phyloP scores from a whole-genome alignment of 768 basidiomycete species.

The Boletellus ananiceps region DNA sequence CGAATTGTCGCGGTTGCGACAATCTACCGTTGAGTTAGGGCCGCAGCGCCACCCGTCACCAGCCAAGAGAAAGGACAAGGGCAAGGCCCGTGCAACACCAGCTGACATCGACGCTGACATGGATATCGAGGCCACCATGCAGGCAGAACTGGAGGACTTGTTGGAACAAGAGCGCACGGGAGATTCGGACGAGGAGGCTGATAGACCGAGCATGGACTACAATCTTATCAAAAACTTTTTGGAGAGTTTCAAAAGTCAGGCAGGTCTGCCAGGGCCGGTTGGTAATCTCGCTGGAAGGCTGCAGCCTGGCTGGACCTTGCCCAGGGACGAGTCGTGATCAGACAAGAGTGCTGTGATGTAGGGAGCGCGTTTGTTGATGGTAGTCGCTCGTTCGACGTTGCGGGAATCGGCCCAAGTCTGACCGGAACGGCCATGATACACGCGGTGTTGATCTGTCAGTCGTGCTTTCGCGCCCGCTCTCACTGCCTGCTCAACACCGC shows the following conservation, averaged over 20 bases:
- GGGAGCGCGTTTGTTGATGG: too few relatives aligned
- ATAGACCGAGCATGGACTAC: slow-evolving; percentile 64
- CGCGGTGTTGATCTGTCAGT: slow-evolving; percentile 78
- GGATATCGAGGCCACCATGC: slow-evolving; percentile 85
- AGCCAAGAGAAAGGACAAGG: slow-evolving; percentile 46
- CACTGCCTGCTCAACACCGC: slow-evolving; percentile 17
- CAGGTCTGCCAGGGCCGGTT: slow-evolving; percentile 85
- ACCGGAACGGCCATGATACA: slow-evolving; percentile 58
- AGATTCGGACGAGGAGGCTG: slow-evolving; percentile 53
- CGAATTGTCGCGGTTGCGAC: slow-evolving; percentile 56
- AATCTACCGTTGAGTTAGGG: slow-evolving; percentile 19
- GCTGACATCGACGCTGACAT: slow-evolving; percentile 45
- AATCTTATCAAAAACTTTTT: slow-evolving; percentile 94
- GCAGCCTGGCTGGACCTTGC: slow-evolving; percentile 69
- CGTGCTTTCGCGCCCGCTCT: slow-evolving; percentile 17
- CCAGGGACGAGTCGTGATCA: slow-evolving; percentile 54
- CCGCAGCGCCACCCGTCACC: slow-evolving; percentile 9
- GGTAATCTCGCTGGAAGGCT: slow-evolving; percentile 84
- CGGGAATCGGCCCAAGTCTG: neutral
- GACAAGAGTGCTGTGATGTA: too few relatives aligned
- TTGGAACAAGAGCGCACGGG: slow-evolving; percentile 45
- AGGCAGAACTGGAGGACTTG: slow-evolving; percentile 70
- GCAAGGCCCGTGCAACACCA: slow-evolving; percentile 29
- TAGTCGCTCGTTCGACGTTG: too few relatives aligned
- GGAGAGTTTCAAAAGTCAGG: slow-evolving; percentile 93